Evolutionary conservation across 2,329 filamentous ascomycete species (phyloP), one percentile per base, ranked within the genome.

Genomic region (Trichocomaceae sp.): DNA sequence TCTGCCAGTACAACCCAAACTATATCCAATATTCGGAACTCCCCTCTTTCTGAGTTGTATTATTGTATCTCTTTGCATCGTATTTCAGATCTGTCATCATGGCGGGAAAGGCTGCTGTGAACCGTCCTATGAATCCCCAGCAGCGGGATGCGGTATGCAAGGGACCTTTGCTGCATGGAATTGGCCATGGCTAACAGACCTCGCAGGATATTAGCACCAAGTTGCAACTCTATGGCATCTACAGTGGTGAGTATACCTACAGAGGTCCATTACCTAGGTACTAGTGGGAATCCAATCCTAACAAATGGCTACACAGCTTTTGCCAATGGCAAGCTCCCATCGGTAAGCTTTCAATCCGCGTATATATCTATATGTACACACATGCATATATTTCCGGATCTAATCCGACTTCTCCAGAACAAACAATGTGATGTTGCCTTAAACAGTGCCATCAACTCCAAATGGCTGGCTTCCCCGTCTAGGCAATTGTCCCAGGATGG

Each of bases 351-450:
- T 26, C 19, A 33, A 26, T 8, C 23, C 8, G 2, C 12, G 10
- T 2, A 33, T 35, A 19, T 39, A n/a, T 39, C 6, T 19, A 17
- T 22, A 9, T 12, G 13, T 17, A n/a, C n/a, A 3, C 3, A 19
- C 2, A 19, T 7, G 3, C n/a, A 9, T 50, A 13, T 42, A 22
- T n/a, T 15, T 3, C 15, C 23, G 26, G 12, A 50, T 19, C 23
- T 44, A 39, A 54, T 17, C 15, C 47, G n/a, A 50, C 29, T 53
- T 57, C 62, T 46, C 57, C 65, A 90, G 86, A 96, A 96, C 74
- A 88, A 92, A 65, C 91, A 96, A 77, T 95, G 96, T 70, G 93
- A 97, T 76, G 80, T 96, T 48, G 91, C 93, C 26, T 75, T 99
- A 69, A 97, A 95, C 80, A 93, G 87, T 69, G 87, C 90, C 63